These are phyloP conservation scores for Nigrograna mackinnonii DNA, from an alignment of 2,329 filamentous ascomycete genomes.

Conservation along the genomic window DNA sequence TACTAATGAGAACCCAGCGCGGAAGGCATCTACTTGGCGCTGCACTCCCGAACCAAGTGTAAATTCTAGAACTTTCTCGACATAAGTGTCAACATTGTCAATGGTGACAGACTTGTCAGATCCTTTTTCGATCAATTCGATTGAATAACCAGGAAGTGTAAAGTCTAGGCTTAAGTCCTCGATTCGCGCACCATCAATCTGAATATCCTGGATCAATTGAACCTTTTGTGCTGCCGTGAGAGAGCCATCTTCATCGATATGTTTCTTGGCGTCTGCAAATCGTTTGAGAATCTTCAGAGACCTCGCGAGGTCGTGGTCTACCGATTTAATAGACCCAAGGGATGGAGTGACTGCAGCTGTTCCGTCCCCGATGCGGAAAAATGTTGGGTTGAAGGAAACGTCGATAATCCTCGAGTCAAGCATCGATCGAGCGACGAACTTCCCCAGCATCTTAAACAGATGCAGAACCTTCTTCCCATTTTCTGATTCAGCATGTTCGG, in stretches of 20 bases:
- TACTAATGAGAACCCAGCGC: constrained; percentile 87
- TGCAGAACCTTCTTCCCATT: constrained; percentile 87
- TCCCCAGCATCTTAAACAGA: constrained; percentile 90
- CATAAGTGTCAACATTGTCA: constrained; percentile 85
- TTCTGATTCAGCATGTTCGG: constrained; percentile 72
- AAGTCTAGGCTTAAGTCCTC: constrained; percentile 94
- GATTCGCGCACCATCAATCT: constrained; percentile 74
- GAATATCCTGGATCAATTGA: constrained; percentile 68
- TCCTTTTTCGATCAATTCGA: constrained; percentile 80
- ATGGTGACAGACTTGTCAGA: constrained; percentile 78
- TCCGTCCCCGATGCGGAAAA: constrained; percentile 89
- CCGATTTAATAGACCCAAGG: constrained; percentile 83
- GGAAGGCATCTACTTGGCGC: constrained; percentile 88
- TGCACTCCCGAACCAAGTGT: constrained; percentile 88
- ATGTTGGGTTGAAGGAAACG: constrained; percentile 94
- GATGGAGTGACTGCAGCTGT: constrained; percentile 73
- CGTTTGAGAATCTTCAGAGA: constrained; percentile 87
- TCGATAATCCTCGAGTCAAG: constrained; percentile 98
- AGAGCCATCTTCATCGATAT: constrained; percentile 71
- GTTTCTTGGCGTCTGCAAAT: constrained; percentile 81
- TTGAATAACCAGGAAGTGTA: constrained; percentile 89
- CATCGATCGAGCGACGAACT: constrained; percentile 98
- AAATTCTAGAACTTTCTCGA: constrained; percentile 88
- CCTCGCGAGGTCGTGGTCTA: constrained; percentile 83
- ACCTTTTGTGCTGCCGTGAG: constrained; percentile 73